Percentiles rank a stretch among this genome's conserved stretches.
These are phyloP conservation scores for Apiospora koreana DNA, from an alignment of 2,329 filamentous ascomycete genomes.

Conservation along the genomic window DNA sequence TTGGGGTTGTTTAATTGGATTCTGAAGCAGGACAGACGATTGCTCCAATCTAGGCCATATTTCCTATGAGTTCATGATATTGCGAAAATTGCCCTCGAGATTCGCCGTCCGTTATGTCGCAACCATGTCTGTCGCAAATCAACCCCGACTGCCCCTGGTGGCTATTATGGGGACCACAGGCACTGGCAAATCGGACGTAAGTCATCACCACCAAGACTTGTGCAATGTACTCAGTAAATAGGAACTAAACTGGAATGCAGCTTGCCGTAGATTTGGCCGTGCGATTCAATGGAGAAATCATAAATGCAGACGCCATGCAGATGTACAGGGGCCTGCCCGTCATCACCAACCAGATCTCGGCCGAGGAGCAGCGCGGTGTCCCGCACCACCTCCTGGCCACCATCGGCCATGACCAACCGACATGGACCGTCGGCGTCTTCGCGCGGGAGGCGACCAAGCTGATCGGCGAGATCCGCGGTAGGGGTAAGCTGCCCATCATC, in stretches of 20 bases:
- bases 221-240: neutral
- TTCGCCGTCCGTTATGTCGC: conserved; percentile 24
- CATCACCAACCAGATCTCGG: conserved; percentile 90
- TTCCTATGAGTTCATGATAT: neutral
- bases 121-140: conserved; percentile 40
- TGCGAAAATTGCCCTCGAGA: neutral
- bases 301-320: conserved; percentile 98
- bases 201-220: conserved; percentile 28
- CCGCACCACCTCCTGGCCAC: conserved; percentile 87
- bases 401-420: conserved; percentile 72
- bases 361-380: conserved; percentile 73
- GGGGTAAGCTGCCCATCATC: conserved; percentile 83
- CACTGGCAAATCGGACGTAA: conserved; percentile 62
- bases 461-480: conserved; percentile 75
- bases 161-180: conserved; percentile 87
- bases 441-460: conserved; percentile 66
- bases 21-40: no score
- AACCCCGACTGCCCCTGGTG: conserved; percentile 64
- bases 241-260: conserved; percentile 43
- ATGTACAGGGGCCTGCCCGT: conserved; percentile 90
- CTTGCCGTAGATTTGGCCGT: conserved; percentile 86
- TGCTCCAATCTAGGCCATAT: neutral
- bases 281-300: conserved; percentile 85
- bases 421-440: conserved; percentile 83
- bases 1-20: neutral